These are phyloP conservation scores for Mycogone perniciosa DNA, from an alignment of 2,329 filamentous ascomycete species.

Conservation along the genomic window DNA sequence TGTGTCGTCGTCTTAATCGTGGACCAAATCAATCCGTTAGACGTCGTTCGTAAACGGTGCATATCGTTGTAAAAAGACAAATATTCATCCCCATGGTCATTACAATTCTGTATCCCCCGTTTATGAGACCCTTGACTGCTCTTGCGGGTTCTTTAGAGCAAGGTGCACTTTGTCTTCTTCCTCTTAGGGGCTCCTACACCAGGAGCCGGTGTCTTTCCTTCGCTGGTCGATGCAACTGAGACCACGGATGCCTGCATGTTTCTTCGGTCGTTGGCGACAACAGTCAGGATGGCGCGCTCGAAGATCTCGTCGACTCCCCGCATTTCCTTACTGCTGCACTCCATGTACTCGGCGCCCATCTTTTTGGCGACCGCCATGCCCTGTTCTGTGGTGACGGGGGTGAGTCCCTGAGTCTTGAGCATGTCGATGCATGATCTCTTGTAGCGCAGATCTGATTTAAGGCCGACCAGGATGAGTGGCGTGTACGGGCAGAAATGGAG, in stretches of 20 bases:
- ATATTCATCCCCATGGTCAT: slow-evolving; percentile 35
- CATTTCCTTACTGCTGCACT: slow-evolving; percentile 98
- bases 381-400: slow-evolving; percentile 87
- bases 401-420: slow-evolving; percentile 94
- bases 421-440: slow-evolving; percentile 98
- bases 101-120: slow-evolving; percentile 29
- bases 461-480: slow-evolving; percentile 86
- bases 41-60: slow-evolving; percentile 21
- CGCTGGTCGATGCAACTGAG: slow-evolving; percentile 31
- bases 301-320: slow-evolving; percentile 95
- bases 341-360: slow-evolving; percentile 94
- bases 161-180: slow-evolving; percentile 79
- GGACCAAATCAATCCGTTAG: slow-evolving; percentile 9
- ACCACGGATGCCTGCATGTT: slow-evolving; percentile 48
- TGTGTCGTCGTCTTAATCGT: slow-evolving; percentile 9
- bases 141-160: slow-evolving; percentile 52
- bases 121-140: background rate
- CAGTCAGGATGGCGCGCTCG: slow-evolving; percentile 81
- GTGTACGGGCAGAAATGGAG: slow-evolving; percentile 98
- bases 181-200: slow-evolving; percentile 53
- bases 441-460: slow-evolving; percentile 93
- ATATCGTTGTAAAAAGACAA: slow-evolving; percentile 28
- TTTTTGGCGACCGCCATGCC: slow-evolving; percentile 81
- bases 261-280: slow-evolving; percentile 72
- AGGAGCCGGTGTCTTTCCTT: slow-evolving; percentile 34